Base-by-base conservation (phyloP, 2,329 filamentous ascomycete species). In the Fonsecaea erecta region DNA sequence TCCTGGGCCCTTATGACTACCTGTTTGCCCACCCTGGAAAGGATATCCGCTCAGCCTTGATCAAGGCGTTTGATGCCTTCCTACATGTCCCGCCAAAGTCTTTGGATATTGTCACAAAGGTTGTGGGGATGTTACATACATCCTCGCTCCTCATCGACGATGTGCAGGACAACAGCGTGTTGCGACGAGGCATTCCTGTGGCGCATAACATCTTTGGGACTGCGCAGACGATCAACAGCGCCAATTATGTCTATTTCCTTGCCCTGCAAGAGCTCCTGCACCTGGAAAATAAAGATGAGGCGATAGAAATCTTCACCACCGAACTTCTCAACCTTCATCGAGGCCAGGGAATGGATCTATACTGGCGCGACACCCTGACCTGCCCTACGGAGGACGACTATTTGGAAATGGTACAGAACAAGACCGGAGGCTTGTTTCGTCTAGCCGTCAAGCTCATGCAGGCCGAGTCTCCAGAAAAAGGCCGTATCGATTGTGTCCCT, bases 211-310 rank as follows among this genome's bases (percentile, higher is more conserved):
- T 84, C 54, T 84, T 82, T 70, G 82, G 82, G 53, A 77, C 75
- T 5, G 77, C 81, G 12, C 82, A 83, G 66, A 82, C 82, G 1
- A 84, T 84, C 72, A 84, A 84, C 73, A 80, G 78, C 11, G 81
- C 81, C 43, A 84, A 82, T 68, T 82, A 81, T 62, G 76, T 80
- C 21, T 83, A 81, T 67, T 81, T 83, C 62, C 72, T 79, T 5
- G 79, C 80, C 9, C 69, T 79, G 34, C 76, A 79, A 65, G 77
- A 81, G 65, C 73, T 80, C 0, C 75, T 77, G 53, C 74, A 78
- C 52, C 73, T 82, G 6, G 74, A 76, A 7, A 78, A 77, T 60
- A 75, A 77, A 2, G 70, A 69, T 24, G 70, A 71, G 35, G 78
- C 78, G 3, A 80, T 79, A 63, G 74, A 79, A 28, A 79, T 81